Evolutionary conservation across 2,329 filamentous ascomycete genomes (phyloP), one percentile per base, ranked within the genome.

Genomic region (Pseudogymnoascus sp.): DNA sequence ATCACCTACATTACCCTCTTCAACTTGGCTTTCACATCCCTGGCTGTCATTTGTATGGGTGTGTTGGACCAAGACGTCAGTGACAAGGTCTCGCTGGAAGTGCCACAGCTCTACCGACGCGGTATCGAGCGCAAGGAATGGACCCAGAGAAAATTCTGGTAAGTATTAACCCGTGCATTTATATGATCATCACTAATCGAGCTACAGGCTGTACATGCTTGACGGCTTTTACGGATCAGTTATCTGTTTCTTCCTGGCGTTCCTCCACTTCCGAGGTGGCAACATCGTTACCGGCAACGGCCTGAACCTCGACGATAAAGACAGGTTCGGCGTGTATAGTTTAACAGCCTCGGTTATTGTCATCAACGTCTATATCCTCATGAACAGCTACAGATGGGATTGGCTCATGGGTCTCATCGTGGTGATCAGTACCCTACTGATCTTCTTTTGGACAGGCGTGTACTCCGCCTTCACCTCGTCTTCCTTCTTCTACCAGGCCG

Each of bases 351-450:
- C 90, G 4, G 87, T 99, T 62, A 77, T 96, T 67, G 87, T 90
- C 39, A 95, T 96, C 79, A 99, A 99, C 74, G 78, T 87, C 63
- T 99, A 97, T 77, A 90, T 99, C 67, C 79, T 99, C 66, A 86
- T 97, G 78, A 99, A 99, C 76, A 95, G 90, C 0, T 97, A 96
- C 74, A 86, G 93, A 63, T 99, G 94, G 94, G 94, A 99, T 73
- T 99, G 93, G 93, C 80, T 99, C 69, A 95, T 94, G 76, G 76
- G 92, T 18, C 78, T 96, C 63, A 87, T 96, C 64, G 88, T 95
- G 59, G 76, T 76, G 25, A 82, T 97, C 73, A 96, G 92, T 75
- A 88, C 89, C 64, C 73, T 97, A 33, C 83, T 97, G 68, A 85
- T 97, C 71, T 99, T 92, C 80, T 88, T 96, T 77, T 97, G 93